These are phyloP conservation scores for Sphenostylis stenocarpa DNA, from an alignment of 306 rosid genomes.

Conservation along the genomic window DNA sequence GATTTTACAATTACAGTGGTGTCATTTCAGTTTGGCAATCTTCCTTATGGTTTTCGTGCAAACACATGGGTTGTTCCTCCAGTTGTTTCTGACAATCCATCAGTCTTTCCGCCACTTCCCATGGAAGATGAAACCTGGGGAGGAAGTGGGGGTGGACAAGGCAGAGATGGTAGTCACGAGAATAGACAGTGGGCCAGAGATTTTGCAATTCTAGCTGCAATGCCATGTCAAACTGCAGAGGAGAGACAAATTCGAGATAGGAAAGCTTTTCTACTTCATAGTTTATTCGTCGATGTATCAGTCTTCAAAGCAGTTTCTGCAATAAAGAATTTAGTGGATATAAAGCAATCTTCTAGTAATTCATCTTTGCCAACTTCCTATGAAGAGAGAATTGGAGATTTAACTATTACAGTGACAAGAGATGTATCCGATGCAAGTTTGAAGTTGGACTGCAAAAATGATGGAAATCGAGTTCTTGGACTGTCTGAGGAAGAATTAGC, in stretches of 20 bases:
- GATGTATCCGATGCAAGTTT: conserved; percentile 77
- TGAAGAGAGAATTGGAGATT: conserved; percentile 75
- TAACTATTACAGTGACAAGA: conserved; percentile 71
- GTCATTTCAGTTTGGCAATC: conserved; percentile 91
- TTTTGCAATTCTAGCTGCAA: conserved; percentile 79
- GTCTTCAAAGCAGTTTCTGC: conserved; percentile 79
- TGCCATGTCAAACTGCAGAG: conserved; percentile 90
- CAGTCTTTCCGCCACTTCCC: conserved; percentile 73
- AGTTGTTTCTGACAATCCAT: conserved; percentile 76
- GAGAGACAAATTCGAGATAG: conserved; percentile 94
- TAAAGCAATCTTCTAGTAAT: conserved; percentile 38
- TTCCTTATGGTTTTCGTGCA: conserved; percentile 94
- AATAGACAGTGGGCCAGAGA: conserved; percentile 84
- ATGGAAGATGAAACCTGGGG: conserved; percentile 91
- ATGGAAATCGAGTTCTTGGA: conserved; percentile 78
- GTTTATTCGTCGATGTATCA: conserved; percentile 88
- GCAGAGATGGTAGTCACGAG: conserved; percentile 73
- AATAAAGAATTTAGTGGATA: conserved; percentile 56
- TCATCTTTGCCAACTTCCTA: conserved; percentile 41
- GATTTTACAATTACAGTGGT: conserved; percentile 16
- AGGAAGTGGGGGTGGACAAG: conserved; percentile 95
- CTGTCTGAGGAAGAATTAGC: conserved; percentile 71
- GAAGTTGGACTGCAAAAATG: conserved; percentile 84
- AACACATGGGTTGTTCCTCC: conserved; percentile 99
- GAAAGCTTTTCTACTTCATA: conserved; percentile 92